Percentiles rank a stretch among this genome's conserved stretches.
phyloP scores from a whole-genome alignment of 768 basidiomycete species.

The Naganishia onofrii region DNA sequence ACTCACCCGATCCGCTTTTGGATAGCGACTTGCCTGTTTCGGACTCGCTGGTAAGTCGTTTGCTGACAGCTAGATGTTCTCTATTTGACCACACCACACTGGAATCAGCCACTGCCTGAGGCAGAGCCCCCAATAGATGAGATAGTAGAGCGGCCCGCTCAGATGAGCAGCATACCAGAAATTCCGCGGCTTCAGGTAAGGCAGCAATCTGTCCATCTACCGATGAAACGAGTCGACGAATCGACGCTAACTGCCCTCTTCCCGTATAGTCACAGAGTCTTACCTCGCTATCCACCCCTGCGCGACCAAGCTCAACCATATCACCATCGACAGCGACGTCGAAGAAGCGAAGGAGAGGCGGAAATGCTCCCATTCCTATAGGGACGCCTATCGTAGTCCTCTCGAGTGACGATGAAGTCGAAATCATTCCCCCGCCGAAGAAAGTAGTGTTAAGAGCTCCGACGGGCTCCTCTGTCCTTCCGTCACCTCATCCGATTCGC shows the following conservation, averaged over 20 bases:
- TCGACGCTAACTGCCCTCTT: background rate
- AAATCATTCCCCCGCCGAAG: constrained; percentile 11
- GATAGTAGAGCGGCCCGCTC: background rate
- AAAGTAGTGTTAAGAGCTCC: background rate
- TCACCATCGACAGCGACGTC: background rate
- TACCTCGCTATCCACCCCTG: background rate
- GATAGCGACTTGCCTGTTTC: background rate
- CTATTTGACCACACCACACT: background rate
- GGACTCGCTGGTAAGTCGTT: background rate
- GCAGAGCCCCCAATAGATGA: background rate
- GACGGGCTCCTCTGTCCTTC: background rate
- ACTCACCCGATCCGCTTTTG: background rate
- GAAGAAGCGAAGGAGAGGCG: background rate
- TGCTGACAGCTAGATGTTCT: background rate
- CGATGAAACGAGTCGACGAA: background rate
- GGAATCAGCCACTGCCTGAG: background rate
- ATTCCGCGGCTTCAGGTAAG: background rate
- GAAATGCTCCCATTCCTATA: constrained; percentile 3
- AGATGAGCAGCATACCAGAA: background rate
- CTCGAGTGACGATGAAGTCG: constrained; percentile 7
- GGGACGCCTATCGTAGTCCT: background rate
- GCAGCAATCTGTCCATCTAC: background rate
- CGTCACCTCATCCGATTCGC: background rate
- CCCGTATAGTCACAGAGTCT: background rate
- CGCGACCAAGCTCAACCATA: background rate